Base-by-base conservation (phyloP, 1,284 basidiomycete species). In the Inonotus obliquus region DNA sequence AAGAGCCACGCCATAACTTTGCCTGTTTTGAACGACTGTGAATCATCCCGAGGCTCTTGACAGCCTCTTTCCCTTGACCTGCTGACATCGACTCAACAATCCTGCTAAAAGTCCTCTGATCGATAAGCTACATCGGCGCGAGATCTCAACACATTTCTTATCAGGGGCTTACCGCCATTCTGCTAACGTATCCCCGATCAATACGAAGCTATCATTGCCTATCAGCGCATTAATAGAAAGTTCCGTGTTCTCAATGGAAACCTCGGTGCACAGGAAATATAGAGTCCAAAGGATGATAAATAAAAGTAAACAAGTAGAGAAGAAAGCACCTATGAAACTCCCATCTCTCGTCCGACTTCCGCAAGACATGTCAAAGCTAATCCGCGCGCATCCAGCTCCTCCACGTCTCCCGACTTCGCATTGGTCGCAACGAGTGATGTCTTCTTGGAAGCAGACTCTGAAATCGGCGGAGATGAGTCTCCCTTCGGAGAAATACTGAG, bases 351-450 rank as follows among this genome's bases (percentile, higher is more conserved):
- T 14, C 92, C 92, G 2, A 94, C 78, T 61, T 85, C 79, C 69
- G 80, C 84, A 63, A 95, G 70, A 71, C 89, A 92, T 54, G 83
- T 79, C 65, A 83, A 82, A 5, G 88, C 87, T 53, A 94, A 71
- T 17, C 76, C 75, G 58, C 89, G 76, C 17, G 89, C 87, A 70
- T 89, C 84, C 14, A 91, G 72, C 67, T 89, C 82, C 3, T 79
- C 71, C 2, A 72, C 74, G 10, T 69, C 69, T 1, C 65, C 70
- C 14, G 65, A 60, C 61, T 29, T 54, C 53, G 60, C 57, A 29
- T 60, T 66, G 23, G 55, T 32, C 13, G 49, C 58, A 21, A 61
- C 35, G 4, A 61, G 25, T 2, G 60, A 61, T 23, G 23, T 21
- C 21, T 49, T 61, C 25, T 29, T 35, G 23, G 27, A 14, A n/a